Evolutionary conservation across 2,329 filamentous ascomycete species (phyloP).

Genomic region (Aphanoascus verrucosus): DNA sequence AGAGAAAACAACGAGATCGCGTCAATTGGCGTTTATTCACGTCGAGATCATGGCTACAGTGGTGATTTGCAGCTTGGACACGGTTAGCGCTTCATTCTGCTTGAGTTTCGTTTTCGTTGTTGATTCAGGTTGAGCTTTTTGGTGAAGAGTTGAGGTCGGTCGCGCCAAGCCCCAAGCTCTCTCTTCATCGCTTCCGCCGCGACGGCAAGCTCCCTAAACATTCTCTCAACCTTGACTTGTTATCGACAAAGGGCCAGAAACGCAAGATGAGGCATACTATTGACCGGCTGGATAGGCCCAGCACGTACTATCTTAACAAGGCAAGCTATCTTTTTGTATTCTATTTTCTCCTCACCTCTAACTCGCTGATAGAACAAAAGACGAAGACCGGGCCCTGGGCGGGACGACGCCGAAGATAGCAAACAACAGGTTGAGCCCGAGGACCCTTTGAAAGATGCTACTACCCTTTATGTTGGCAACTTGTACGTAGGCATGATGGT

Average conservation of each 20-base stretch:
- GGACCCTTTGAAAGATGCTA: constrained; percentile 74
- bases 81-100: neutral
- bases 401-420: constrained; percentile 49
- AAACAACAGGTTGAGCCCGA: constrained; percentile 50
- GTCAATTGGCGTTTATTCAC: neutral
- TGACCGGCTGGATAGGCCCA: constrained; percentile 84
- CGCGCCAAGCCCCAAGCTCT: constrained; percentile 7
- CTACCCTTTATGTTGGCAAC: constrained; percentile 96
- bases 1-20: neutral
- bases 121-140: neutral
- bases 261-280: constrained; percentile 50
- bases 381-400: constrained; percentile 50
- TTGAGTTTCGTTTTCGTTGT: neutral
- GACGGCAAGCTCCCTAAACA: neutral
- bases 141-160: neutral
- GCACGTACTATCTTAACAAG: constrained; percentile 80
- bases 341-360: neutral
- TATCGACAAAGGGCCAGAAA: neutral
- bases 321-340: constrained; percentile 38
- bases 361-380: constrained; percentile 53
- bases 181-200: neutral
- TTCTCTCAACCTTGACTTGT: neutral
- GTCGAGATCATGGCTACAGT: neutral
- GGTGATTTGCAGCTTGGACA: neutral
- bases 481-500: constrained; percentile 48